Conservation (phyloP, 345 rosid species). For the Orychophragmus violaceus region DNA sequence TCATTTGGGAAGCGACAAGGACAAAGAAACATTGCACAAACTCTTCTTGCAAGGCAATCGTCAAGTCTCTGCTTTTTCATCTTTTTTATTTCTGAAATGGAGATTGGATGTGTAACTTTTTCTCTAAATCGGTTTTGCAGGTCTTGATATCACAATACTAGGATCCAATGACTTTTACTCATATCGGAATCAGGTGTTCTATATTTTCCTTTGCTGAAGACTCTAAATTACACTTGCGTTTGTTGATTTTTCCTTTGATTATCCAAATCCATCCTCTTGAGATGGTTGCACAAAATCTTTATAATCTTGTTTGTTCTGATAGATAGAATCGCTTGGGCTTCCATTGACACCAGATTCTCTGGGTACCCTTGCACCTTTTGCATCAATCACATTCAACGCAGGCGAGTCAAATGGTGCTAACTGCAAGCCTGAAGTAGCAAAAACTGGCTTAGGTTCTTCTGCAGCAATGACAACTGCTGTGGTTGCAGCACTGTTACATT, state of each 20-base stretch:
- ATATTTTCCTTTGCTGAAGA: conserved; percentile 7
- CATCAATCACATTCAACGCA: conserved; percentile 76
- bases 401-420: conserved; percentile 52
- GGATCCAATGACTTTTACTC: conserved; percentile 97
- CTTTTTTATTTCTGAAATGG: not conserved
- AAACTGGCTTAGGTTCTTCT: conserved; percentile 97
- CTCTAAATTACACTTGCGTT: not conserved
- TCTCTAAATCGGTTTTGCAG: conserved; percentile 39
- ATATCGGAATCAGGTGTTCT: conserved; percentile 70
- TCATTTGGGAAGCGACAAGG: conserved; percentile 42
- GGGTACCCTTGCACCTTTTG: conserved; percentile 73
- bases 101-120: conserved; percentile 28
- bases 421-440: conserved; percentile 93
- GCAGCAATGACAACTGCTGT: conserved; percentile 99
- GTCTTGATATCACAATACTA: conserved; percentile 82
- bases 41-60: conserved; percentile 71
- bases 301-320: conserved; percentile 2
- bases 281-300: conserved; percentile 18
- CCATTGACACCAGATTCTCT: conserved; percentile 76
- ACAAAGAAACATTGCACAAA: conserved; percentile 51
- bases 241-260: not conserved
- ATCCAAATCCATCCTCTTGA: not conserved
- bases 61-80: conserved; percentile 11
- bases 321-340: conserved; percentile 88
- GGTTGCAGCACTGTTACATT: conserved; percentile 84